A percentile compares a stretch with the other conserved stretches of the same genome.
Conservation (phyloP, 2,329 filamentous ascomycete species). For the Venturia oleaginea region DNA sequence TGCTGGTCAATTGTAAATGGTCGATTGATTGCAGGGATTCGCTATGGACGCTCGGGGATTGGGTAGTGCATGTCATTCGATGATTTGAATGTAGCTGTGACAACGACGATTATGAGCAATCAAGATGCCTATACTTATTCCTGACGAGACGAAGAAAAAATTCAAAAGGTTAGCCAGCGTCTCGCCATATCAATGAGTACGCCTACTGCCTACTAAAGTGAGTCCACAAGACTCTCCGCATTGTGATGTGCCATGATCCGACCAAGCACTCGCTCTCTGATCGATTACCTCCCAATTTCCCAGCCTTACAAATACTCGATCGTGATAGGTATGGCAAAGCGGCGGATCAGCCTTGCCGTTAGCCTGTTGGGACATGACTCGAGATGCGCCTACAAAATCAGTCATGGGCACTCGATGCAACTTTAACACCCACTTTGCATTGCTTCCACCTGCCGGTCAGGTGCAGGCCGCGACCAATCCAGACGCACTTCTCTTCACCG, state of each 20-base stretch:
- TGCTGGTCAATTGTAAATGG: slow-evolving; percentile 58
- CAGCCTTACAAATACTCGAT: neutral
- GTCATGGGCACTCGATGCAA: neutral
- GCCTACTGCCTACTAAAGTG: too few relatives aligned
- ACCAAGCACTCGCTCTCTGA: too few relatives aligned
- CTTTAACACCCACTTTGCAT: neutral
- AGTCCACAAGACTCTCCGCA: too few relatives aligned
- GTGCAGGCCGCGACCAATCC: too few relatives aligned
- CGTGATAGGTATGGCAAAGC: neutral
- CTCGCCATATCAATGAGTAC: too few relatives aligned
- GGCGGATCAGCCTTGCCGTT: neutral
- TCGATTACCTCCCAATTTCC: too few relatives aligned
- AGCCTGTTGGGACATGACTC: neutral
- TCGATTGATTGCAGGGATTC: neutral
- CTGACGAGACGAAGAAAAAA: neutral
- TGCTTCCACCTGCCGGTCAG: neutral
- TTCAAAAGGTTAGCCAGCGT: neutral
- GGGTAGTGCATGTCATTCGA: neutral
- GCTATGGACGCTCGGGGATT: neutral
- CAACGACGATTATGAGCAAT: neutral
- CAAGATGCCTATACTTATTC: neutral
- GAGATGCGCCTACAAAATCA: neutral
- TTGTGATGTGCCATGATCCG: too few relatives aligned
- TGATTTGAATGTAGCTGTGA: neutral
- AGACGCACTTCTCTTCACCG: neutral